Percentiles rank a stretch among this genome's conserved stretches.
phyloP scores from a whole-genome alignment of 75 land plant species.

The Picea sitchensis region DNA sequence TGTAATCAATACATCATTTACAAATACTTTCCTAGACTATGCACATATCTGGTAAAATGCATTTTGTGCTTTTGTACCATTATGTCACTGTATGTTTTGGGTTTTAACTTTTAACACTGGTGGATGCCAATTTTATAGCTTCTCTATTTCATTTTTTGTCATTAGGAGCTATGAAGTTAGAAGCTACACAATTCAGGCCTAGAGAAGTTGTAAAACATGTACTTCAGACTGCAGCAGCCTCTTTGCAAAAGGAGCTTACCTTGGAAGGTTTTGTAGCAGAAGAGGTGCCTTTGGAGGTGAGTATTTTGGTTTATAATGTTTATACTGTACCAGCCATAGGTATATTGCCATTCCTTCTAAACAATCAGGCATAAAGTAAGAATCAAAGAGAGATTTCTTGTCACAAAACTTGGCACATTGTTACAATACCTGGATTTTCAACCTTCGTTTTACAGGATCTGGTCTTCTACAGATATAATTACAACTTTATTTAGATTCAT shows the following conservation, averaged over 20 bases:
- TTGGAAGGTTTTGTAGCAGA: slow-evolving; percentile 73
- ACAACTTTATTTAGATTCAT: not conserved
- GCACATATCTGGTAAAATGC: not conserved
- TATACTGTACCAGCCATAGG: not conserved
- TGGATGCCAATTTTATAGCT: not conserved
- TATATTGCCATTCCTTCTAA: not conserved
- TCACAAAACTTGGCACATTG: not conserved
- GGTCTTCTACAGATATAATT: not conserved
- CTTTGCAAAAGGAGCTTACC: slow-evolving; percentile 56
- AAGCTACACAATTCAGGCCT: slow-evolving; percentile 84
- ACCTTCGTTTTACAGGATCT: not conserved
- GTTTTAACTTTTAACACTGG: too few relatives aligned
- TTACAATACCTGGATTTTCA: not conserved
- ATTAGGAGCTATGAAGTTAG: slow-evolving; percentile 85
- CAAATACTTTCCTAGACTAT: not conserved
- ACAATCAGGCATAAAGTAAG: not conserved
- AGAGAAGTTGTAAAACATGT: slow-evolving; percentile 89
- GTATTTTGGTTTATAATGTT: slow-evolving; percentile 1
- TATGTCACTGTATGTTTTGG: not conserved
- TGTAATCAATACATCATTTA: too few relatives aligned
- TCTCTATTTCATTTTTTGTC: slow-evolving; percentile 13
- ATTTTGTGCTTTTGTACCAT: not conserved
- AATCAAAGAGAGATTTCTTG: not conserved
- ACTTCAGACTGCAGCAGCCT: slow-evolving; percentile 83
- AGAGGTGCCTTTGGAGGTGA: slow-evolving; percentile 83